A percentile compares a stretch with the other conserved stretches of the same genome.
Conservation (phyloP, 2,329 filamentous ascomycete species). For the Metarhizium rileyi region DNA sequence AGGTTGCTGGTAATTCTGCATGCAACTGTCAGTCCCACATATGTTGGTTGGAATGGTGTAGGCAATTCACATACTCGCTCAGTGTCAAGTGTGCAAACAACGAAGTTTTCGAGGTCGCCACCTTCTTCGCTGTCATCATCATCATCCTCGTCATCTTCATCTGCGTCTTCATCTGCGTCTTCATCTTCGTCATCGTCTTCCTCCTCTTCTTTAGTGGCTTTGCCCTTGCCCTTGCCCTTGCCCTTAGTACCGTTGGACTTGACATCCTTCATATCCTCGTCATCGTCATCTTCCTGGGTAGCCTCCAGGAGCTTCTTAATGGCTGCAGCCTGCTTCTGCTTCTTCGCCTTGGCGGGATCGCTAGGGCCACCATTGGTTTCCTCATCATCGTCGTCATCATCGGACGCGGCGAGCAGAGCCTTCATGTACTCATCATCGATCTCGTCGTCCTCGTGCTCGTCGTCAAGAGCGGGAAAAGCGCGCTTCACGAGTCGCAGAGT, state of each 20-base stretch:
- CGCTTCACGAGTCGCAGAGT: slow-evolving; percentile 87
- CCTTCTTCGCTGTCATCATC: slow-evolving; percentile 53
- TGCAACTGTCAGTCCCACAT: slow-evolving; percentile 16
- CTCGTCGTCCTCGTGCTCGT: slow-evolving; percentile 48
- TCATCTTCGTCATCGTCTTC: slow-evolving; percentile 51
- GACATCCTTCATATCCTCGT: slow-evolving; percentile 67
- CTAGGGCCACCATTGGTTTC: slow-evolving; percentile 83
- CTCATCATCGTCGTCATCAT: slow-evolving; percentile 47
- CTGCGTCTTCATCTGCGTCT: slow-evolving; percentile 22
- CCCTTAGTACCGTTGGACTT: slow-evolving; percentile 48
- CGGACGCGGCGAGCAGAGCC: slow-evolving; percentile 40
- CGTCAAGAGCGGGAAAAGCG: slow-evolving; percentile 45
- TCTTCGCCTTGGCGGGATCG: slow-evolving; percentile 82
- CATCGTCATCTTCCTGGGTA: slow-evolving; percentile 48
- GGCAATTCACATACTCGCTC: slow-evolving; percentile 58
- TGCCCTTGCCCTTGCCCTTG: slow-evolving; percentile 51
- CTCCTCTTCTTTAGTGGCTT: slow-evolving; percentile 45
- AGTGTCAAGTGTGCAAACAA: slow-evolving; percentile 92
- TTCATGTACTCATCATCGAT: slow-evolving; percentile 58
- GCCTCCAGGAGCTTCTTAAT: slow-evolving; percentile 68
- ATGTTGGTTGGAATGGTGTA: background rate
- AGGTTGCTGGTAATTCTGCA: slow-evolving; percentile 85
- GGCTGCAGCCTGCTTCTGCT: slow-evolving; percentile 69
- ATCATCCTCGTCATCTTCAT: slow-evolving; percentile 38
- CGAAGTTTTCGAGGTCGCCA: slow-evolving; percentile 73